Base-by-base conservation (phyloP, 2,329 filamentous ascomycete species). In the Curvularia sp. region DNA sequence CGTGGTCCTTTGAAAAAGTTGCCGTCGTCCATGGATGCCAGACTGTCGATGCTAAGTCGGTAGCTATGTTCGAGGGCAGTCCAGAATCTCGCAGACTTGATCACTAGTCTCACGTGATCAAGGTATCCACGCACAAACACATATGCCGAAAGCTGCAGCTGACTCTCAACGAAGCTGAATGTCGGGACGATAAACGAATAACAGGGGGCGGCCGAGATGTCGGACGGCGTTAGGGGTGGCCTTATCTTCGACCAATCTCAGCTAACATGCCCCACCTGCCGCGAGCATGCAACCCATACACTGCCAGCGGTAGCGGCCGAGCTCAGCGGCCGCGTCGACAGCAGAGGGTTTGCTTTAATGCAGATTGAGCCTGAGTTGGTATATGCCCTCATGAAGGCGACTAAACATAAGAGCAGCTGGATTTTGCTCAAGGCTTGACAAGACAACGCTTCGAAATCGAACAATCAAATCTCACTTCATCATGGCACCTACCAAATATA, bases 401-500 rank as follows among this genome's bases (percentile, higher is more conserved):
- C 22, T 15, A 44, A 43, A 58, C 38, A 54, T 55, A 58, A 55
- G 51, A 57, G 35, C 15, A 44, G 50, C 30, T 53, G 41, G 33
- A 43, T 24, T 12, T 24, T 42, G 15, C 28, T 42, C 30, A 53
- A 41, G 18, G 30, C 24, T 33, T 30, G 20, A 39, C 5, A 44
- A 22, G 24, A 0, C 52, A 26, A 50, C 33, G 39, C 50, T 50
- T 38, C 56, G 20, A 7, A 18, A 8, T 47, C 26, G 28, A 49
- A 18, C n/a, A 18, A 10, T 5, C 5, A 3, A 15, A 47, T 20
- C 28, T 22, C 28, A 43, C 33, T n/a, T 63, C 31, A 48, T 41
- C 4, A 63, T 61, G 61, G 44, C 61, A 22, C 49, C 58, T n/a
- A 63, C 61, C 7, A 61, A 59, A 22, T 63, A 62, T 15, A 43